Evolutionary conservation across 106 monocot genomes (phyloP), one percentile per base, ranked within the genome.

Genomic region (Dactylorhiza incarnata): DNA sequence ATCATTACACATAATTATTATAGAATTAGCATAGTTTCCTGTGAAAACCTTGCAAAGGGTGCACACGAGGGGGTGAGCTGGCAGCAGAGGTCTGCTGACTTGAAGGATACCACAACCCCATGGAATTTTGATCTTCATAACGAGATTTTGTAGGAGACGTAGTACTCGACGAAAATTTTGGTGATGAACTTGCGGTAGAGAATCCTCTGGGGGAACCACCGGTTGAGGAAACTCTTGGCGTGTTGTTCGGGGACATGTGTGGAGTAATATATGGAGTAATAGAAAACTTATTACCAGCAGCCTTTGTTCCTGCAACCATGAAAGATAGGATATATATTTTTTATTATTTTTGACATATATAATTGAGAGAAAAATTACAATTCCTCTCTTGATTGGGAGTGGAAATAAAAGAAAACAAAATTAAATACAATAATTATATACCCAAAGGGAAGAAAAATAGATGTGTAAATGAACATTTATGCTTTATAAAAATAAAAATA

Each of bases 101-200:
- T 52, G 87, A 83, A 67, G 81, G 79, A 74, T 76, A 83, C 85
- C 83, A 85, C 48, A 83, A 81, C 70, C 87, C 77, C 81, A 85
- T 52, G 23, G 81, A 71, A 77, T 74, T 65, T 19, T 71, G 75
- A 23, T 63, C 79, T 73, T 88, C 81, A 77, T 76, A 78, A 10
- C 75, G 83, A 75, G 85, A 74, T 80, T 83, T 91, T 73, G 85
- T 82, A 68, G 90, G 90, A 26, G 91, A 91, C 43, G 83, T 75
- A 17, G 76, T 72, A 77, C 87, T 79, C 43, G 88, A 88, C 49
- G 69, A 68, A 49, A 84, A 58, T 67, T 81, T 89, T 46, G 92
- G 81, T n/a, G 86, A 86, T 45, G 88, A 89, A 58, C 71, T 78
- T 71, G 81, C 74, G 23, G 86, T 73, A 47, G 86, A 88, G 44